A percentile compares a stretch with the other conserved stretches of the same genome.
These are phyloP conservation scores for Phoma herbarum DNA, from an alignment of 2,329 filamentous ascomycete genomes.

Conservation along the genomic window DNA sequence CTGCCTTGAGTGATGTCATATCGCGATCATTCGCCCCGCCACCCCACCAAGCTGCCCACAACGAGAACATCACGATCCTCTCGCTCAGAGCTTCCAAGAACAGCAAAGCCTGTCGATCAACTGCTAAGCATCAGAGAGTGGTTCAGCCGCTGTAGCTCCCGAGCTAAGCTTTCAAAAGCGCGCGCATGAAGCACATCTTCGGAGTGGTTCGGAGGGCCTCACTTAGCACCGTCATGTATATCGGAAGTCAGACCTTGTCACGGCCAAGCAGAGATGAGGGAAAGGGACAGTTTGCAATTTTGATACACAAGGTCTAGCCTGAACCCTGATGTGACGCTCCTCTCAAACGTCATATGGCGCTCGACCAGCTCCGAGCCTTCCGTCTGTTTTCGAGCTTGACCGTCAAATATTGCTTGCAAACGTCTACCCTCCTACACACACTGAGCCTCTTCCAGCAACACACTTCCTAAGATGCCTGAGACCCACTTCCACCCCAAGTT, in stretches of 20 bases:
- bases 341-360: conserved; percentile 6
- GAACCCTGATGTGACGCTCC: neutral
- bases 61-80: conserved; percentile 11
- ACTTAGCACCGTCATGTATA: neutral
- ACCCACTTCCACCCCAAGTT: conserved; percentile 25
- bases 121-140: conserved; percentile 11
- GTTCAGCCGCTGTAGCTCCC: conserved; percentile 8
- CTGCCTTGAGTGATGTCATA: conserved; percentile 17
- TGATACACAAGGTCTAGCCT: neutral
- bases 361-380: conserved; percentile 12
- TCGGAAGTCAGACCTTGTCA: neutral
- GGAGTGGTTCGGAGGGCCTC: neutral
- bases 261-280: neutral
- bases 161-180: conserved; percentile 8
- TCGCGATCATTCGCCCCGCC: conserved; percentile 6
- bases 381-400: neutral
- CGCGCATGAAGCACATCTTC: neutral
- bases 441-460: neutral
- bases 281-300: neutral
- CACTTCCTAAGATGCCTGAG: conserved; percentile 19
- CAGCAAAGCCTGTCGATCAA: conserved; percentile 14
- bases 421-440: neutral
- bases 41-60: conserved; percentile 6
- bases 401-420: neutral
- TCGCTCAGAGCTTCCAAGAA: conserved; percentile 10